Evolutionary conservation across 495 filamentous ascomycete genomes (phyloP).

Genomic region (Chaetomium fimeti): DNA sequence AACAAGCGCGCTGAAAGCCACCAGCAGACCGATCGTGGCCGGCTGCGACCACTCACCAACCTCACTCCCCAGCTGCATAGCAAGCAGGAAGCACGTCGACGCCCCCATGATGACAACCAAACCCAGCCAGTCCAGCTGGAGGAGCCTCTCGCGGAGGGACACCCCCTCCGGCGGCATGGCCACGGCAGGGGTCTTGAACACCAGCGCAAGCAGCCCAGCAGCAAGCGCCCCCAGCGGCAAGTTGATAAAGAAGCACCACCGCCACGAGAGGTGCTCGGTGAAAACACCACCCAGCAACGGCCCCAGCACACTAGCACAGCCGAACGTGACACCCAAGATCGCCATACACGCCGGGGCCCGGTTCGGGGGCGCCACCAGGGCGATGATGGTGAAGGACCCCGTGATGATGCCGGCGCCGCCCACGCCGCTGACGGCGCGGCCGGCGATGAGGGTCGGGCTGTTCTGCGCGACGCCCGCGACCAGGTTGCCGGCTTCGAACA

Average conservation of each 20-base stretch:
- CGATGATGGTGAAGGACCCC: slow-evolving; percentile 64
- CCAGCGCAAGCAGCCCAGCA: slow-evolving; percentile 32
- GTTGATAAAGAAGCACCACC: slow-evolving; percentile 44
- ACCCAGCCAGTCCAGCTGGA: slow-evolving; percentile 36
- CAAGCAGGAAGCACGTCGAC: slow-evolving; percentile 32
- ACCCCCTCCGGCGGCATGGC: slow-evolving; percentile 10
- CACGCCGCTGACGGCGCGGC: slow-evolving; percentile 71
- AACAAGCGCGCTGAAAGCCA: slow-evolving; percentile 25
- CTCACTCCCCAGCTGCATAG: slow-evolving; percentile 27
- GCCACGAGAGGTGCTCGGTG: slow-evolving; percentile 44
- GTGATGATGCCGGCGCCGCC: slow-evolving; percentile 75
- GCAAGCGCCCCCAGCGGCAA: slow-evolving; percentile 35
- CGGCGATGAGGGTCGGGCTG: slow-evolving; percentile 63
- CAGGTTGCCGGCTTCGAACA: slow-evolving; percentile 47
- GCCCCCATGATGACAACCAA: slow-evolving; percentile 35
- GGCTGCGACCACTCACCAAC: slow-evolving; percentile 33
- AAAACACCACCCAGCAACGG: slow-evolving; percentile 73
- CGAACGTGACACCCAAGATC: slow-evolving; percentile 51
- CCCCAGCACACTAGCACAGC: slow-evolving; percentile 63
- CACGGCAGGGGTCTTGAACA: slow-evolving; percentile 25
- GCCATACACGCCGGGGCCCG: slow-evolving; percentile 53
- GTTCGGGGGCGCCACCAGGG: slow-evolving; percentile 65
- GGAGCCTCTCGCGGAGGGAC: slow-evolving; percentile 24
- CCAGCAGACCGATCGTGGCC: slow-evolving; percentile 31
- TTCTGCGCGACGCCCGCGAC: slow-evolving; percentile 40